phyloP scores from a whole-genome alignment of 768 basidiomycete species.

The Multifurca ochricompacta region DNA sequence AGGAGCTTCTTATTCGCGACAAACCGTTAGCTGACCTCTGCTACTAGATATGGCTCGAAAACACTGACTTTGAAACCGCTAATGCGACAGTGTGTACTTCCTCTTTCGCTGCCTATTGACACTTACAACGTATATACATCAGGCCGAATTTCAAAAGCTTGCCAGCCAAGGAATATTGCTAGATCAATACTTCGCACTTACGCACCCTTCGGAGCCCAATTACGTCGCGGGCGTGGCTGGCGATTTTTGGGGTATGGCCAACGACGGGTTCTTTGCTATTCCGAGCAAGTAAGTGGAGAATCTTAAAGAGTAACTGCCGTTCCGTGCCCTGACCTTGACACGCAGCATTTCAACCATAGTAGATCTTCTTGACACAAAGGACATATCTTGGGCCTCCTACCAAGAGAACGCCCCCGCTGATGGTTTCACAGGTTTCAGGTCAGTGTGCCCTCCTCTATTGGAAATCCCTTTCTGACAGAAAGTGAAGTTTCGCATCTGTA shows the following conservation, averaged over 20 bases:
- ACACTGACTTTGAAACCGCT: conserved; percentile 1
- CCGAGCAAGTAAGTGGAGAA: background rate
- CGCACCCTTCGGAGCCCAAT: conserved; percentile 12
- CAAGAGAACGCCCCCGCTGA: conserved; percentile 50
- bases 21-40: no score
- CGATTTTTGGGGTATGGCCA: conserved; percentile 5
- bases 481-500: conserved; percentile 27
- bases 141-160: background rate
- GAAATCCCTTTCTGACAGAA: background rate
- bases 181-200: conserved; percentile 1
- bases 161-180: conserved; percentile 3
- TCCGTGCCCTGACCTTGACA: background rate
- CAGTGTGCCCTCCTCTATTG: background rate
- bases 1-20: no score
- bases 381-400: background rate
- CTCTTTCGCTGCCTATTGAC: background rate
- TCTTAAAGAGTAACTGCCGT: background rate
- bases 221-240: conserved; percentile 3
- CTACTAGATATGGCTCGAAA: no score
- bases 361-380: background rate
- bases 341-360: conserved; percentile 5
- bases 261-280: conserved; percentile 1
- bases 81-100: background rate
- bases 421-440: conserved; percentile 29
- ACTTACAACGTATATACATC: background rate